Base-by-base conservation (phyloP, 768 basidiomycete genomes). In the Kwoniella sp. region DNA sequence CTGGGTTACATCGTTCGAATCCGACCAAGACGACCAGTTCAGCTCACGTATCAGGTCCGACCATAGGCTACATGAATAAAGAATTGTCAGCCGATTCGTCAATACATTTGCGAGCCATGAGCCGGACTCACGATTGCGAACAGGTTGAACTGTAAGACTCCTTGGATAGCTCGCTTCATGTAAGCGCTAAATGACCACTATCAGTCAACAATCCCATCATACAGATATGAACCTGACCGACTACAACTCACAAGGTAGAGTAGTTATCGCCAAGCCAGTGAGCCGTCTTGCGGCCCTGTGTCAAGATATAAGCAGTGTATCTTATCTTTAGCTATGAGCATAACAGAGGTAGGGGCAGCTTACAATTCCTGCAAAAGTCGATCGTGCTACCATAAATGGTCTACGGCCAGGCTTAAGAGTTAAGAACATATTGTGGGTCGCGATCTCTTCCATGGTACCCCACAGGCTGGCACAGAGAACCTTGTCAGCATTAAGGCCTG, bases 91-190 rank as follows among this genome's bases (percentile, higher is more conserved):
- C 25, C 29, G 30, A n/a, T 6, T 22, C 17, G 33, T 13, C 33
- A 33, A 6, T 44, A 27, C 26, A 13, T 47, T 48, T 12, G 9
- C 49, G 21, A 55, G 49, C 50, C 64, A 90, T 88, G 69, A 88
- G 87, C 19, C 5, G 2, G 21, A 53, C 60, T 40, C 25, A 62
- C 60, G 22, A 62, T 55, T 19, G 53, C 60, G 84, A 88, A 91
- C 15, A 91, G 80, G 78, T 90, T 88, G 84, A 91, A 91, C 77
- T 91, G 89, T 21, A 91, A 83, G 21, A 89, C 81, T 19, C 89
- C 89, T 81, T 90, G 86, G 56, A 91, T 88, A 65, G 83, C 88
- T 72, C 85, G 82, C 64, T 84, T 82, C 83, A 91, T 83, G 79
- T 88, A 90, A 53, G 85, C 79, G 89, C 64, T 66, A 22, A 33